phyloP scores from a whole-genome alignment of 306 rosid genomes.

The Vachellia collinsii region DNA sequence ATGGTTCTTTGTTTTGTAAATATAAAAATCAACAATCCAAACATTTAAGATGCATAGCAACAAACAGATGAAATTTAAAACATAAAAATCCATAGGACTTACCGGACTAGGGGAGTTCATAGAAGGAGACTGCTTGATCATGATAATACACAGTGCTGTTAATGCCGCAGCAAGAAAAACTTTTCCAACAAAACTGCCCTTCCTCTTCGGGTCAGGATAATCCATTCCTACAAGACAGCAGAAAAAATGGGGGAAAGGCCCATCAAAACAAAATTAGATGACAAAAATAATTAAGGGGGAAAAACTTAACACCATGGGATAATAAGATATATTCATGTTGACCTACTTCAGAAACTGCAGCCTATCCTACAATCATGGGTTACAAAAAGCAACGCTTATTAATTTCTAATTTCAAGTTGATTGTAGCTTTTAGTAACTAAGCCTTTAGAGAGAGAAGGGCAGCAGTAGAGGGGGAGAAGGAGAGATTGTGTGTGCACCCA shows the following conservation, averaged over 20 bases:
- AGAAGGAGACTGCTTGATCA: conserved; percentile 85
- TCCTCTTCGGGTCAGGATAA: conserved; percentile 80
- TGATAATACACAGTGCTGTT: conserved; percentile 72
- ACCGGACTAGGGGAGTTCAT: conserved; percentile 80
- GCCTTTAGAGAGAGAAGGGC: neutral
- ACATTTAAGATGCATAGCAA: neutral
- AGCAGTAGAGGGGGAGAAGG: too few species aligned
- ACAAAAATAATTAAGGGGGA: neutral
- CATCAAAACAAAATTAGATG: conserved; percentile 9
- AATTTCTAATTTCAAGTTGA: conserved; percentile 8
- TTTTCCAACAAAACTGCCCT: conserved; percentile 71
- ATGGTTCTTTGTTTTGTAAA: conserved; percentile 14
- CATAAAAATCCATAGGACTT: conserved; percentile 19
- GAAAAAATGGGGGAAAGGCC: conserved; percentile 8
- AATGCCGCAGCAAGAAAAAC: conserved; percentile 74
- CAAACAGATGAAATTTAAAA: neutral
- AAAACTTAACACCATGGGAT: conserved; percentile 16
- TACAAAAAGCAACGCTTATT: conserved; percentile 23
- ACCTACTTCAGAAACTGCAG: conserved; percentile 18
- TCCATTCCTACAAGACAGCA: conserved; percentile 71
- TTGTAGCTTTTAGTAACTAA: conserved; percentile 7
- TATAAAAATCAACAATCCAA: conserved; percentile 22
- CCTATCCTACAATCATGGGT: conserved; percentile 7
- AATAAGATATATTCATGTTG: neutral
- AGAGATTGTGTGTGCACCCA: neutral